Evolutionary conservation across 2,329 filamentous ascomycete genomes (phyloP).

Genomic region (Alternaria gaisen): DNA sequence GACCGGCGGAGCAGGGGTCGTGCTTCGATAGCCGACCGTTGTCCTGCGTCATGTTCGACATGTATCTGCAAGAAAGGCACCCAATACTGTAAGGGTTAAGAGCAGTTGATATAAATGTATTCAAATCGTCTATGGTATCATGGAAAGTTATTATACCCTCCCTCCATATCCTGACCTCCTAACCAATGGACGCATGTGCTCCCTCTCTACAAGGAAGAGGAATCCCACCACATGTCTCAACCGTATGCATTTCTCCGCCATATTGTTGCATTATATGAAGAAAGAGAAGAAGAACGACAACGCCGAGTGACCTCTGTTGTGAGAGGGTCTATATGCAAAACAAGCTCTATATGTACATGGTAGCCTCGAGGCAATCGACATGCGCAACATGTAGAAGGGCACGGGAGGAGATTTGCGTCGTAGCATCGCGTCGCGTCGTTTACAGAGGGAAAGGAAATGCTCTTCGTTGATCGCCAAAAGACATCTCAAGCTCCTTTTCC

Average conservation of each 20-base stretch:
- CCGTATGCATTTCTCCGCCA: not conserved
- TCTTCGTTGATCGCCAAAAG: slow-evolving; percentile 30
- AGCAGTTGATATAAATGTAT: not conserved
- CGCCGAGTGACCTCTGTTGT: not conserved
- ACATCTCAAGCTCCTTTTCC: slow-evolving; percentile 46
- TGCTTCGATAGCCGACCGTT: not conserved
- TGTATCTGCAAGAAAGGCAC: not conserved
- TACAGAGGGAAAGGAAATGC: slow-evolving; percentile 21
- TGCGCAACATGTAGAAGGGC: not conserved
- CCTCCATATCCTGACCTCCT: not conserved
- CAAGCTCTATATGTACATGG: slow-evolving; percentile 16
- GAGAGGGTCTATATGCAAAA: slow-evolving; percentile 9
- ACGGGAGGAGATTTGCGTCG: not conserved
- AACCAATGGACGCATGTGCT: not conserved
- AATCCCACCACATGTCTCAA: not conserved
- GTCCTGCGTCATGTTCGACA: slow-evolving; percentile 2
- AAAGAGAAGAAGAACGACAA: not conserved
- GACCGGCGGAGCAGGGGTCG: slow-evolving; percentile 18
- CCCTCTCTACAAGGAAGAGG: not conserved
- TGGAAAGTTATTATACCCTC: not conserved
- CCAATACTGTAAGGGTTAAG: not conserved
- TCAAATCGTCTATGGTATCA: not conserved
- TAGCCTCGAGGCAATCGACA: not conserved
- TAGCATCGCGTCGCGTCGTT: not conserved
- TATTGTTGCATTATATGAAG: slow-evolving; percentile 1